Evolutionary conservation across 2,329 filamentous ascomycete genomes (phyloP), one percentile per base, ranked within the genome.

Genomic region (Ophiobolus disseminans): DNA sequence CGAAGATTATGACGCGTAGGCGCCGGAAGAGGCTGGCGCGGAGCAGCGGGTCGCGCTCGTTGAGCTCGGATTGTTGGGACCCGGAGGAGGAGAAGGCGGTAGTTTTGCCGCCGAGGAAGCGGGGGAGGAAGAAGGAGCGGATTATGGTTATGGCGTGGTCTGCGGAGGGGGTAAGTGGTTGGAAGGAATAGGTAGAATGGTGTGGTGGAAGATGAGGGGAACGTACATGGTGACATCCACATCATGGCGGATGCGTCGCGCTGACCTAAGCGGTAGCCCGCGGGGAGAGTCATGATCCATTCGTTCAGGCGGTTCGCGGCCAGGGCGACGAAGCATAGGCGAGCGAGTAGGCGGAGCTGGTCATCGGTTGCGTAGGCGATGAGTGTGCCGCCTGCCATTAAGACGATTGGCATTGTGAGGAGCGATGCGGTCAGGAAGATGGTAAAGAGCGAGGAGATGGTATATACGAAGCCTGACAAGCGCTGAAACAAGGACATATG

Each of bases 151-250:
- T 50, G 25, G 48, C 39, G 28, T 50, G 39, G 31, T 50, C 48
- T 50, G 14, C 11, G 1, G 8, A 30, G 16, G 2, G 11, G n/a
- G 3, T 1, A 26, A 11, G 23, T 7, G 23, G 23, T 26, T 9
- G 25, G 25, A 5, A 28, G 30, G n/a, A 14, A n/a, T n/a, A n/a
- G n/a, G n/a, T n/a, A n/a, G n/a, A n/a, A n/a, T n/a, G n/a, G n/a
- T n/a, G n/a, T n/a, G n/a, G n/a, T 7, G 6, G 9, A 28, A 17
- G 16, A n/a, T 11, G n/a, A 34, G n/a, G 30, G 16, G 9, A 32
- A 32, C 48, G 42, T 17, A 50, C 48, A 50, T 9, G 48, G 48
- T 8, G 48, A 37, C 48, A 50, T 50, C 48, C 48, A 50, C 42
- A 50, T 38, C 32, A 38, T 42, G 19, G 39, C 37, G 19, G 42